A percentile compares a stretch with the other conserved stretches of the same genome.
Evolutionary conservation across 441 rosid species (phyloP).

Genomic region (Corymbia calophylla): DNA sequence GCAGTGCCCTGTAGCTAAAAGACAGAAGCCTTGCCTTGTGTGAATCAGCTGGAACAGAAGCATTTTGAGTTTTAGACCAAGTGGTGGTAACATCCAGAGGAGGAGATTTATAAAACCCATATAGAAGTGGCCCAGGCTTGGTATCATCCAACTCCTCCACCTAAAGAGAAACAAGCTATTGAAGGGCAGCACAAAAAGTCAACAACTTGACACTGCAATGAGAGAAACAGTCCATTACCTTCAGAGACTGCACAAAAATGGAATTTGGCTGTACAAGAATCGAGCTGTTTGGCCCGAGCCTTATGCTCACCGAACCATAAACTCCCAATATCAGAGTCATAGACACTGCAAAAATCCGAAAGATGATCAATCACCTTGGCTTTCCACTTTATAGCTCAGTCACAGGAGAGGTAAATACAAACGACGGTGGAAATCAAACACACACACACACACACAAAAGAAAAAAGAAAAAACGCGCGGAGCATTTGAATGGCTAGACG

Average conservation of each 20-base stretch:
- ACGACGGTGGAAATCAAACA: neutral
- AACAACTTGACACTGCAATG: neutral
- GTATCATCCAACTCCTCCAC: conserved; percentile 42
- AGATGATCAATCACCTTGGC: neutral
- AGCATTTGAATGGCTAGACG: neutral
- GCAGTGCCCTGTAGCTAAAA: neutral
- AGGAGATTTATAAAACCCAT: conserved; percentile 55
- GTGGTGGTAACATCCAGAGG: conserved; percentile 37
- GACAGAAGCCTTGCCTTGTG: conserved; percentile 43
- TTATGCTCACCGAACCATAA: conserved; percentile 39
- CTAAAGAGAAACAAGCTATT: conserved; percentile 25
- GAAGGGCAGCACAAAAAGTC: neutral
- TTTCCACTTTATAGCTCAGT: neutral
- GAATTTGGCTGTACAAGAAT: conserved; percentile 52
- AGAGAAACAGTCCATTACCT: conserved; percentile 31
- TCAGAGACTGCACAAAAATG: conserved; percentile 65
- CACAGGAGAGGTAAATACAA: neutral
- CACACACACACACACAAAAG: neutral
- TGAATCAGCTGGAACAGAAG: conserved; percentile 36
- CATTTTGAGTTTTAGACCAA: conserved; percentile 36
- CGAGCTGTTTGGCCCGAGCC: conserved; percentile 58
- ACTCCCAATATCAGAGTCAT: conserved; percentile 66
- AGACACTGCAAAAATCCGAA: conserved; percentile 35
- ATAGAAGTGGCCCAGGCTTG: conserved; percentile 35
- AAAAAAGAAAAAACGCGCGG: neutral